phyloP scores from a whole-genome alignment of 2,329 filamentous ascomycete species.

The Chaetomium olivaceum region DNA sequence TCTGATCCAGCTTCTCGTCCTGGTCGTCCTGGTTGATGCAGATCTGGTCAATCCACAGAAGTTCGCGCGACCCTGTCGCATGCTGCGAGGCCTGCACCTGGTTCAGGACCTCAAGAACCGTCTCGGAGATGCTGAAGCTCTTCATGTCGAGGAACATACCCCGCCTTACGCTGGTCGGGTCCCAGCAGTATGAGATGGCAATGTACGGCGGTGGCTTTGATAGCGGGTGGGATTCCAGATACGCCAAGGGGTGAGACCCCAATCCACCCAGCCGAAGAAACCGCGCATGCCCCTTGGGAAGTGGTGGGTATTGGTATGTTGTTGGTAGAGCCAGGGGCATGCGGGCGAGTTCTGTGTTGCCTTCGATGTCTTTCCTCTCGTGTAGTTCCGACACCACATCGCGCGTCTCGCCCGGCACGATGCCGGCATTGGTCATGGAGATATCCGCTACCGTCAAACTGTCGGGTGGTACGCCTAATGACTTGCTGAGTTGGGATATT shows the following conservation, averaged over 20 bases:
- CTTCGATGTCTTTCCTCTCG: neutral
- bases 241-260: neutral
- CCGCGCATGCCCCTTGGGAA: neutral
- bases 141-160: neutral
- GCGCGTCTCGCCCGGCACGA: neutral
- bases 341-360: neutral
- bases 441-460: neutral
- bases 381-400: neutral
- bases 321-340: neutral
- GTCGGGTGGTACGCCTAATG: neutral
- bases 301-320: neutral
- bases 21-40: slow-evolving; percentile 4
- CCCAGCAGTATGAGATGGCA: slow-evolving; percentile 3
- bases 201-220: neutral
- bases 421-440: neutral
- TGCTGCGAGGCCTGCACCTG: slow-evolving; percentile 4
- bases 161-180: neutral
- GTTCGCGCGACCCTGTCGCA: neutral
- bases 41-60: slow-evolving; percentile 6
- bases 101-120: slow-evolving; percentile 6
- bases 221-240: neutral
- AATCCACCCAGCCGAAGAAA: neutral
- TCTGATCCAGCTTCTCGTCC: slow-evolving; percentile 4
- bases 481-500: neutral
- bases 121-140: slow-evolving; percentile 2